Evolutionary conservation across 2,329 filamentous ascomycete species (phyloP).

Genomic region (Aureobasidium sp.): DNA sequence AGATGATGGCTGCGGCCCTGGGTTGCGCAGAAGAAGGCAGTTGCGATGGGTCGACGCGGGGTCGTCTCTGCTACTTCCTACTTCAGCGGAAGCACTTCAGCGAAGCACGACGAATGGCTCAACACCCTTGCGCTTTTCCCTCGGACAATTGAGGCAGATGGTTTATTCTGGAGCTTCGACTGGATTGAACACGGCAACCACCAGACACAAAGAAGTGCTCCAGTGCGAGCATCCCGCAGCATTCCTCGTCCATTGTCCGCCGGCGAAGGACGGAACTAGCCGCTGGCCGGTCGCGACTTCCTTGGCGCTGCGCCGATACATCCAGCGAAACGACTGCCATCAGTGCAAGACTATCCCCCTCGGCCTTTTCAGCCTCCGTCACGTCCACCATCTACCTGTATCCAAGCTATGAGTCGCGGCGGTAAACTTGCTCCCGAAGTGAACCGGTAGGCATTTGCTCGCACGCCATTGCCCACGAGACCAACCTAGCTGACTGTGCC

Average conservation of each 20-base stretch:
- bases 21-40: background rate
- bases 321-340: too few species aligned
- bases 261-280: background rate
- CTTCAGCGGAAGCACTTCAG: background rate
- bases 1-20: background rate
- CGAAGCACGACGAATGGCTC: background rate
- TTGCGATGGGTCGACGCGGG: background rate
- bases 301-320: too few species aligned
- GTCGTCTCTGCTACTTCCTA: background rate
- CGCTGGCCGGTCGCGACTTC: background rate
- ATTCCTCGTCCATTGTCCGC: background rate
- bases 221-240: background rate
- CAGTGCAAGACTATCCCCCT: background rate
- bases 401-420: conserved; percentile 84
- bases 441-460: conserved; percentile 67
- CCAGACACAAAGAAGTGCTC: background rate
- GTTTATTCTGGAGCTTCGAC: background rate
- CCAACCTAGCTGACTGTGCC: conserved; percentile 25
- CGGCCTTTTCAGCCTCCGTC: conserved; percentile 3
- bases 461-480: background rate
- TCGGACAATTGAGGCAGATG: background rate
- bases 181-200: background rate
- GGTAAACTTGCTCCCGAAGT: conserved; percentile 99
- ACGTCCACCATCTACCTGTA: conserved; percentile 15
- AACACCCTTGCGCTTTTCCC: background rate